Conservation (phyloP, 371 early-diverging fungal genomes). For the Syncephalastrum contaminatum region DNA sequence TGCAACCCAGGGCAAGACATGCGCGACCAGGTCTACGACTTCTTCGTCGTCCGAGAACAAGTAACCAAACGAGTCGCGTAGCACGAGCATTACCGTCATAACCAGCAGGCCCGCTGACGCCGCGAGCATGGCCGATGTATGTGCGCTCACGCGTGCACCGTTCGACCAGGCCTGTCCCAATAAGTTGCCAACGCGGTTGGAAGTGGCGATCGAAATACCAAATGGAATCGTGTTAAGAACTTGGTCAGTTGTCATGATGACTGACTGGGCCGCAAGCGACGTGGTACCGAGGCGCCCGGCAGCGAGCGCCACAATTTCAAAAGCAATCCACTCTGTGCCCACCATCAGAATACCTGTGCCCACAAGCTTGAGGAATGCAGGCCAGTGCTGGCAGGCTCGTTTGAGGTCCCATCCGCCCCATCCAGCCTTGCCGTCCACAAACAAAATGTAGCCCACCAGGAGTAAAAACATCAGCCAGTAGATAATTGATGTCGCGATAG, state of each 20-base stretch:
- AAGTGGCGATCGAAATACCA: slow-evolving; percentile 67
- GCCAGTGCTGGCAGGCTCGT: slow-evolving; percentile 53
- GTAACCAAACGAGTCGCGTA: slow-evolving; percentile 48
- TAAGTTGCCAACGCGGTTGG: slow-evolving; percentile 74
- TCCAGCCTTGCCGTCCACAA: slow-evolving; percentile 54
- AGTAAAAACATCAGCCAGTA: slow-evolving; percentile 62
- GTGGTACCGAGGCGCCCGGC: slow-evolving; percentile 74
- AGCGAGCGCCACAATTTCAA: slow-evolving; percentile 73
- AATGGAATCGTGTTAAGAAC: slow-evolving; percentile 45
- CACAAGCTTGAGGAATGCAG: slow-evolving; percentile 66
- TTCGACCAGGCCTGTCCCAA: slow-evolving; percentile 60
- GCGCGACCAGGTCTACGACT: slow-evolving; percentile 61
- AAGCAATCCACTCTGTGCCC: slow-evolving; percentile 75
- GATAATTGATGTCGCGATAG: slow-evolving; percentile 69
- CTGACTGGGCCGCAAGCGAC: slow-evolving; percentile 74
- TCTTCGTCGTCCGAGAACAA: slow-evolving; percentile 59
- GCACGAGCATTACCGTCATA: slow-evolving; percentile 49
- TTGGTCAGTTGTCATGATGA: slow-evolving; percentile 26
- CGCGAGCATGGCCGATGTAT: slow-evolving; percentile 68
- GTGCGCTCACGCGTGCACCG: slow-evolving; percentile 73
- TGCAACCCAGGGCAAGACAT: slow-evolving; percentile 68
- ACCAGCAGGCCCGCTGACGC: slow-evolving; percentile 60
- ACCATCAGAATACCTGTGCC: slow-evolving; percentile 47
- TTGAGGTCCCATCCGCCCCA: slow-evolving; percentile 69
- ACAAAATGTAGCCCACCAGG: slow-evolving; percentile 56